phyloP scores from a whole-genome alignment of 495 filamentous ascomycete genomes.

The Pseudomonodictys pantanalensis region DNA sequence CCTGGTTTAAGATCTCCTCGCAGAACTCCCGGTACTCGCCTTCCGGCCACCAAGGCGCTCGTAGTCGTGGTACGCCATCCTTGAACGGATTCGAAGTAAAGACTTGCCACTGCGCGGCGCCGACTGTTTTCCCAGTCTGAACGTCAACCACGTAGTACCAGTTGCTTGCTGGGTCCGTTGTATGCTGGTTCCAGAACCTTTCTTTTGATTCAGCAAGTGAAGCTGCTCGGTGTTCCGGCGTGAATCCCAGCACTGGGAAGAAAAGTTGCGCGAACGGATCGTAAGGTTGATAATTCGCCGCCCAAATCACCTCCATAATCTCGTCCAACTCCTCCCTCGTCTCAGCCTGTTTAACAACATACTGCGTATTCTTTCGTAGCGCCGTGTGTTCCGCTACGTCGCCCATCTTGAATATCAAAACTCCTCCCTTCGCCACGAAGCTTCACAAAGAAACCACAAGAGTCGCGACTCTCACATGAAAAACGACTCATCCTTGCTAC shows the following conservation, averaged over 20 bases:
- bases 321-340: conserved; percentile 5
- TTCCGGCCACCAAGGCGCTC: conserved; percentile 25
- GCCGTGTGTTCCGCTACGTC: background rate
- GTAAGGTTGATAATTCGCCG: conserved; percentile 22
- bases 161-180: conserved; percentile 7
- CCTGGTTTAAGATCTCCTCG: conserved; percentile 15
- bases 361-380: background rate
- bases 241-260: conserved; percentile 12
- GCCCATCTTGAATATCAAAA: background rate
- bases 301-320: conserved; percentile 26
- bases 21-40: conserved; percentile 20
- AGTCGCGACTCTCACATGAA: too few relatives aligned
- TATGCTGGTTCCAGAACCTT: conserved; percentile 17
- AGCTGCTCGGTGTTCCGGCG: conserved; percentile 3
- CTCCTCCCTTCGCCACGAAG: too few relatives aligned
- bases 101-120: conserved; percentile 19
- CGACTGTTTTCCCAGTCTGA: conserved; percentile 1
- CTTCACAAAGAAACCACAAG: too few relatives aligned
- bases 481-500: too few relatives aligned
- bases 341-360: conserved; percentile 2
- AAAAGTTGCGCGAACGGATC: conserved; percentile 23
- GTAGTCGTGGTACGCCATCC: background rate
- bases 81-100: conserved; percentile 16
- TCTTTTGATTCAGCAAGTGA: conserved; percentile 17
- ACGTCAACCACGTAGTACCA: conserved; percentile 25